Evolutionary conservation across 768 basidiomycete species (phyloP).

Genomic region (Agaricus blazei): DNA sequence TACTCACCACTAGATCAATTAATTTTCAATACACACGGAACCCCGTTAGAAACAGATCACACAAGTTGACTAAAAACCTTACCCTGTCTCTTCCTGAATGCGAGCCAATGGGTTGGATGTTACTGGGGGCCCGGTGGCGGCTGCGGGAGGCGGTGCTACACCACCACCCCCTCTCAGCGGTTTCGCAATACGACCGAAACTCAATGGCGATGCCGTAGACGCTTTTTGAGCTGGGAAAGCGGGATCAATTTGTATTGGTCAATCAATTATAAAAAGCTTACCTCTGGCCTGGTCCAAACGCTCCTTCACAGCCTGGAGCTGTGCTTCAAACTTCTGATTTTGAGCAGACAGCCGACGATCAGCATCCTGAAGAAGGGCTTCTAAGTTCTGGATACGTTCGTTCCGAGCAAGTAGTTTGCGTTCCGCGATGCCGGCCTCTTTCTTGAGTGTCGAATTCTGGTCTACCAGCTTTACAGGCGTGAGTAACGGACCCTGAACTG

Average conservation of each 20-base stretch:
- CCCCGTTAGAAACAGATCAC: constrained; percentile 11
- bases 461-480: constrained; percentile 75
- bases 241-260: constrained; percentile 2
- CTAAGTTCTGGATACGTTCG: constrained; percentile 96
- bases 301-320: constrained; percentile 88
- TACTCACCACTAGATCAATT: constrained; percentile 12
- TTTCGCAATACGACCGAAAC: constrained; percentile 94
- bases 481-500: constrained; percentile 11
- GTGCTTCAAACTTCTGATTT: constrained; percentile 94
- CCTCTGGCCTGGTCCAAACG: constrained; percentile 90
- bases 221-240: constrained; percentile 65
- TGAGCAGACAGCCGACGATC: constrained; percentile 88
- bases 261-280: constrained; percentile 29
- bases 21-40: background rate
- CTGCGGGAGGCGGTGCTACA: constrained; percentile 32
- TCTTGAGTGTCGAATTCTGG: constrained; percentile 95
- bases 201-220: constrained; percentile 63
- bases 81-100: constrained; percentile 78
- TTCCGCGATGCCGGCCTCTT: constrained; percentile 95
- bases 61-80: constrained; percentile 26
- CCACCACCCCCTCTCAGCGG: constrained; percentile 94
- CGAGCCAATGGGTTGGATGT: constrained; percentile 62
- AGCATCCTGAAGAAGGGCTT: constrained; percentile 87
- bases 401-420: constrained; percentile 94
- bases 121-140: constrained; percentile 33